Evolutionary conservation across 1,139 yeast species (phyloP).

Genomic region (Suzukiozyma palmioleophila): DNA sequence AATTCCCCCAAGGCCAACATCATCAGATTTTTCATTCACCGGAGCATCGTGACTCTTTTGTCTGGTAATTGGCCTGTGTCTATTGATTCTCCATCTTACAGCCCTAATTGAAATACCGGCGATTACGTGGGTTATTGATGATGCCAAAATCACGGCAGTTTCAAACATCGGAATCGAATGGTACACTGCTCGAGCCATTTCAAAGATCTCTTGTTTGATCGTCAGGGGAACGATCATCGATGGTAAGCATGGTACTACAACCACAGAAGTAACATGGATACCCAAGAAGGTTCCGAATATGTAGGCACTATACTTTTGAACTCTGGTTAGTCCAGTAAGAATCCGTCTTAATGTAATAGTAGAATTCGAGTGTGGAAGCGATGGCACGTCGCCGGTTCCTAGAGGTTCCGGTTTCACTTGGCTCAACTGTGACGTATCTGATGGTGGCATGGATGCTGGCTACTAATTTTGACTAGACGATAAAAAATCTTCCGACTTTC

Average conservation of each 20-base stretch:
- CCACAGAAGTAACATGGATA: constrained; percentile 55
- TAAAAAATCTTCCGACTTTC: no score
- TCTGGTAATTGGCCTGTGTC: not conserved
- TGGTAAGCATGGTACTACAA: constrained; percentile 42
- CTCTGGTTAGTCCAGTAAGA: constrained; percentile 10
- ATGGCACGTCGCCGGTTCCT: constrained; percentile 7
- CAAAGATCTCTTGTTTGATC: constrained; percentile 52
- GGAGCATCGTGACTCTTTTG: not conserved
- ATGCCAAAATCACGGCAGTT: constrained; percentile 41
- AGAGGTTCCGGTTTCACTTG: constrained; percentile 16
- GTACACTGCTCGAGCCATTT: constrained; percentile 60
- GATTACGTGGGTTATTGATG: constrained; percentile 45
- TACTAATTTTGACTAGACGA: no score
- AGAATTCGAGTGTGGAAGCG: constrained; percentile 2
- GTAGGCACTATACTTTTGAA: constrained; percentile 62
- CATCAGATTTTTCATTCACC: constrained; percentile 27
- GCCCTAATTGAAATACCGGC: constrained; percentile 51
- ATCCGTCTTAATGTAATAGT: constrained; percentile 8
- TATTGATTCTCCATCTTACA: constrained; percentile 16
- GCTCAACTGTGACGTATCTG: not conserved
- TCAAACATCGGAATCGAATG: constrained; percentile 50
- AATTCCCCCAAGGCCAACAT: constrained; percentile 59
- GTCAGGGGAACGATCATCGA: constrained; percentile 34
- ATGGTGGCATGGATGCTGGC: constrained; percentile 8
- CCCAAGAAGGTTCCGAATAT: constrained; percentile 55